phyloP scores from a whole-genome alignment of 2,329 filamentous ascomycete species.

The Periconia sp. region DNA sequence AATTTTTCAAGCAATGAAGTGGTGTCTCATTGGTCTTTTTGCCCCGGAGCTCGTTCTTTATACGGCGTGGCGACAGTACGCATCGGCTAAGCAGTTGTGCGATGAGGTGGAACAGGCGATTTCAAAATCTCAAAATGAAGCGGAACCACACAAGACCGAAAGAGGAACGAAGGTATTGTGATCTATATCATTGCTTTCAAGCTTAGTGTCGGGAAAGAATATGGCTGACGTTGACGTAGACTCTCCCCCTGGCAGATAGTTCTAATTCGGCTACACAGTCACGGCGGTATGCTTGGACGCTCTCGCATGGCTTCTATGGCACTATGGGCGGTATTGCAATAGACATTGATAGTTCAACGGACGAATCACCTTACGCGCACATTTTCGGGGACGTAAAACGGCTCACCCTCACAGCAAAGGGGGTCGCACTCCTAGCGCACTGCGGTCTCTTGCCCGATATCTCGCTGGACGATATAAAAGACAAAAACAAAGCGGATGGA shows the following conservation, averaged over 20 bases:
- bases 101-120: background rate
- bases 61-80: constrained; percentile 13
- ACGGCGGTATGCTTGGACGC: background rate
- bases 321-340: constrained; percentile 9
- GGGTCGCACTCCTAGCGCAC: constrained; percentile 4
- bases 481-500: constrained; percentile 20
- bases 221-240: too few species aligned
- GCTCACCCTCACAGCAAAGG: constrained; percentile 8
- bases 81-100: constrained; percentile 9
- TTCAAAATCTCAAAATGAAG: too few species aligned
- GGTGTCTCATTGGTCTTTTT: constrained; percentile 3
- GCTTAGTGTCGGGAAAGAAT: too few species aligned
- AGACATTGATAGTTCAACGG: constrained; percentile 8
- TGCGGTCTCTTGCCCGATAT: constrained; percentile 9
- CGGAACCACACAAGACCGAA: too few species aligned
- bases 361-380: background rate
- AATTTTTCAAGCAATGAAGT: background rate
- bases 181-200: too few species aligned
- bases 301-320: constrained; percentile 2
- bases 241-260: too few species aligned
- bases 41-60: constrained; percentile 5
- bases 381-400: constrained; percentile 2
- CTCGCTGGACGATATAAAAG: constrained; percentile 12
- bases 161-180: too few species aligned
- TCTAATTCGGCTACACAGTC: too few species aligned